Evolutionary conservation across 108 stramenopile species (phyloP).

Genomic region (Skeletonema costatum): DNA sequence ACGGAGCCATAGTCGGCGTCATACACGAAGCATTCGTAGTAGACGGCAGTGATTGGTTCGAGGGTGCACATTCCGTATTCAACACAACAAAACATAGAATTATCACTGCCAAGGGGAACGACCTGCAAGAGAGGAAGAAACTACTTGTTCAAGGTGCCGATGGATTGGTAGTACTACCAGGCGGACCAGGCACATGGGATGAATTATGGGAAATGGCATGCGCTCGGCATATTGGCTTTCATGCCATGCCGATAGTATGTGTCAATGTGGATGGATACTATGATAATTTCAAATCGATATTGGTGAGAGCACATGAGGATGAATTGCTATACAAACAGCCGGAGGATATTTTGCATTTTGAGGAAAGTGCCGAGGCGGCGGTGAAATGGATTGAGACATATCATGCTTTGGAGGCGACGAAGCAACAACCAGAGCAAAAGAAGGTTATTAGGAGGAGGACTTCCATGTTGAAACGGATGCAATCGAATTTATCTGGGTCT

Average conservation of each 20-base stretch:
- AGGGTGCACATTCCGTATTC: conserved; percentile 59
- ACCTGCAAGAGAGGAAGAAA: conserved; percentile 87
- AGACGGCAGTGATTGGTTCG: conserved; percentile 74
- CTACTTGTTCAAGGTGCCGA: conserved; percentile 80
- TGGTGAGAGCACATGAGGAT: conserved; percentile 72
- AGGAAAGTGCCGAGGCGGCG: conserved; percentile 51
- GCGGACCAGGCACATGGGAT: conserved; percentile 94
- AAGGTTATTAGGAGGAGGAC: conserved; percentile 19
- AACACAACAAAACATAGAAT: conserved; percentile 61
- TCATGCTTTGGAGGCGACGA: conserved; percentile 24
- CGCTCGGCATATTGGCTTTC: conserved; percentile 75
- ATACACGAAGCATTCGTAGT: conserved; percentile 93
- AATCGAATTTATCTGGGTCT: conserved; percentile 41
- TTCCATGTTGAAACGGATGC: conserved; percentile 35
- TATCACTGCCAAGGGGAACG: conserved; percentile 76
- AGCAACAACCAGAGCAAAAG: background rate
- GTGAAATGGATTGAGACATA: conserved; percentile 41
- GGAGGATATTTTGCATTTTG: conserved; percentile 82
- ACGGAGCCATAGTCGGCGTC: conserved; percentile 87
- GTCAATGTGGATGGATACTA: conserved; percentile 88
- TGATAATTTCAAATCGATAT: conserved; percentile 71
- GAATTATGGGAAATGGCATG: conserved; percentile 94
- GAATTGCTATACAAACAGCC: conserved; percentile 67
- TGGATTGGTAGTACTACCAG: conserved; percentile 91
- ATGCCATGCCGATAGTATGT: conserved; percentile 79